Percentiles rank a stretch among this genome's conserved stretches.
These are phyloP conservation scores for Phytophthora pseudosyringae DNA, from an alignment of 352 stramenopile species.

Conservation along the genomic window DNA sequence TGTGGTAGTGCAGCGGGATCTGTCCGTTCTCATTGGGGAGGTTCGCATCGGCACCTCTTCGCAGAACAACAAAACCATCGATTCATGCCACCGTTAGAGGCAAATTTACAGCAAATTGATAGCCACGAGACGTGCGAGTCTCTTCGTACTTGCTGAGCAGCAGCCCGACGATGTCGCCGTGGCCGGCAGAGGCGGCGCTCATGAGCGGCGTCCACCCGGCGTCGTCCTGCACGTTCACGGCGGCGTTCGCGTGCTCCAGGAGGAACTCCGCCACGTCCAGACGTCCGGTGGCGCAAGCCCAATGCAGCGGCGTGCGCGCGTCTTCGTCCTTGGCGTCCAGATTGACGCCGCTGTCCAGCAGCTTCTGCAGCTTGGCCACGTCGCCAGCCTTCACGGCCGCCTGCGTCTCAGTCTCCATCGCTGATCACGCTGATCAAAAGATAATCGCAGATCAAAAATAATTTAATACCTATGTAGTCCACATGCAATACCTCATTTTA, in stretches of 20 bases:
- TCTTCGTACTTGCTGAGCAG: conserved; percentile 59
- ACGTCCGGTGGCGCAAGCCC: conserved; percentile 54
- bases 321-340: conserved; percentile 74
- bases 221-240: conserved; percentile 74
- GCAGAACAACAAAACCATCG: conserved; percentile 5
- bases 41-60: conserved; percentile 64
- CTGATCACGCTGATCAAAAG: no score
- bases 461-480: background rate
- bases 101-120: conserved; percentile 1
- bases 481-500: background rate
- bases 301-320: conserved; percentile 76
- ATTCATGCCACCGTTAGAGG: conserved; percentile 4
- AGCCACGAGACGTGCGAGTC: no score
- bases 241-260: conserved; percentile 38
- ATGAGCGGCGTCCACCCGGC: conserved; percentile 80
- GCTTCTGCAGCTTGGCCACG: conserved; percentile 36
- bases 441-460: conserved; percentile 8
- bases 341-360: conserved; percentile 37
- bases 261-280: conserved; percentile 70
- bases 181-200: conserved; percentile 70
- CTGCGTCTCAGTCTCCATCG: conserved; percentile 39
- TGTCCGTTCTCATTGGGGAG: conserved; percentile 76
- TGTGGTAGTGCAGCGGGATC: conserved; percentile 78
- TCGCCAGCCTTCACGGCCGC: conserved; percentile 37
- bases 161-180: conserved; percentile 58